Conservation (phyloP, 2,329 filamentous ascomycete genomes). For the Emydomyces testavorans region DNA sequence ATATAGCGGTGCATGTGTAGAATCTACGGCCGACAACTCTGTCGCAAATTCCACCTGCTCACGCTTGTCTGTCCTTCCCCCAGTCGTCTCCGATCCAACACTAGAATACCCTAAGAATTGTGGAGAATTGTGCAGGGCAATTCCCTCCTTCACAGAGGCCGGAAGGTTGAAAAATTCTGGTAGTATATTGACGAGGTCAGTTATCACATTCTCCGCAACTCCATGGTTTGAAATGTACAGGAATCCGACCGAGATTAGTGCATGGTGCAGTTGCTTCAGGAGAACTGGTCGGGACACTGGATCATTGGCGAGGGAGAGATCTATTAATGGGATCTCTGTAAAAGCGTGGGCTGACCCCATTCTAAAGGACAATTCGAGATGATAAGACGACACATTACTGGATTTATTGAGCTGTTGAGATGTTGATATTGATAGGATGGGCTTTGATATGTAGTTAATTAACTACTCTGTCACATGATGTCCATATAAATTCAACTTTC, state of each 20-base stretch:
- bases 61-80: conserved; percentile 41
- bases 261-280: conserved; percentile 26
- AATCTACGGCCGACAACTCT: conserved; percentile 37
- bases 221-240: conserved; percentile 22
- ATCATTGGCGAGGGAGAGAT: conserved; percentile 37
- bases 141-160: conserved; percentile 17
- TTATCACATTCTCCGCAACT: conserved; percentile 16
- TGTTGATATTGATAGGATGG: no score
- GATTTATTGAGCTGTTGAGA: no score
- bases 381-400: no score
- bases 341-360: conserved; percentile 9
- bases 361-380: background rate
- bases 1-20: conserved; percentile 27
- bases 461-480: no score
- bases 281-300: conserved; percentile 28
- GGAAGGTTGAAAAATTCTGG: conserved; percentile 19
- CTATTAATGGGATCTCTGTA: conserved; percentile 38
- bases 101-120: conserved; percentile 52
- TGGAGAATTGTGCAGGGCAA: conserved; percentile 39
- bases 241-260: conserved; percentile 21
- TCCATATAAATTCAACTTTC: no score
- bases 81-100: conserved; percentile 46
- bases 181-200: conserved; percentile 17
- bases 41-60: conserved; percentile 53
- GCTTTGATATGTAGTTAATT: no score